Conservation (phyloP, 2,329 filamentous ascomycete species). For the Lasiodiplodia sp. region DNA sequence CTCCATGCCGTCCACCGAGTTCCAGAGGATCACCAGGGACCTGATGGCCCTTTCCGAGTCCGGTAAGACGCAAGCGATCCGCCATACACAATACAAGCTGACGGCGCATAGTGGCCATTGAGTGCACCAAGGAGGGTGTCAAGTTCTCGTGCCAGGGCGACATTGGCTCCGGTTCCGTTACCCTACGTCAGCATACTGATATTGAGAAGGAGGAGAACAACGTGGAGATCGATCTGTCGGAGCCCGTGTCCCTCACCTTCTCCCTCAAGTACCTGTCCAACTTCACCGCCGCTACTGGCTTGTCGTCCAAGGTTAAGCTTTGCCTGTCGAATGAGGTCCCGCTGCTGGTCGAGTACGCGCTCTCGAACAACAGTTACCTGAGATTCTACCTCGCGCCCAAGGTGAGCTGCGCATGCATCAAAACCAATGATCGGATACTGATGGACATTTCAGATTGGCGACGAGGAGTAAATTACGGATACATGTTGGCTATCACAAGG, state of each 20-base stretch:
- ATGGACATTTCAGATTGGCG: slow-evolving; percentile 68
- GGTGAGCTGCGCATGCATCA: slow-evolving; percentile 61
- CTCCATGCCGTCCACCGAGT: slow-evolving; percentile 85
- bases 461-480: slow-evolving; percentile 61
- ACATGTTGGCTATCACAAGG: background rate
- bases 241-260: slow-evolving; percentile 94
- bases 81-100: slow-evolving; percentile 33
- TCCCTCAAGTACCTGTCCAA: slow-evolving; percentile 99
- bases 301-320: slow-evolving; percentile 85
- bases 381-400: slow-evolving; percentile 98
- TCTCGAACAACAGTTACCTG: slow-evolving; percentile 84
- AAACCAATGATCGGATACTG: slow-evolving; percentile 40
- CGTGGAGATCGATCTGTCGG: slow-evolving; percentile 87
- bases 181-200: slow-evolving; percentile 85
- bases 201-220: slow-evolving; percentile 88
- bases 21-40: slow-evolving; percentile 94
- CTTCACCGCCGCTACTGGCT: slow-evolving; percentile 96
- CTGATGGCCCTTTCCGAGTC: slow-evolving; percentile 93
- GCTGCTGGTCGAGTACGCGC: slow-evolving; percentile 88
- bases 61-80: slow-evolving; percentile 63
- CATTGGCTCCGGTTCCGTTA: slow-evolving; percentile 94
- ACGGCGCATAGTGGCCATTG: slow-evolving; percentile 78
- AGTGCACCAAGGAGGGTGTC: slow-evolving; percentile 95
- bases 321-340: slow-evolving; percentile 96
- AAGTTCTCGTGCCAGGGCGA: slow-evolving; percentile 94